Evolutionary conservation across 257 asterid genomes (phyloP).

Genomic region (Anisodus tanguticus): DNA sequence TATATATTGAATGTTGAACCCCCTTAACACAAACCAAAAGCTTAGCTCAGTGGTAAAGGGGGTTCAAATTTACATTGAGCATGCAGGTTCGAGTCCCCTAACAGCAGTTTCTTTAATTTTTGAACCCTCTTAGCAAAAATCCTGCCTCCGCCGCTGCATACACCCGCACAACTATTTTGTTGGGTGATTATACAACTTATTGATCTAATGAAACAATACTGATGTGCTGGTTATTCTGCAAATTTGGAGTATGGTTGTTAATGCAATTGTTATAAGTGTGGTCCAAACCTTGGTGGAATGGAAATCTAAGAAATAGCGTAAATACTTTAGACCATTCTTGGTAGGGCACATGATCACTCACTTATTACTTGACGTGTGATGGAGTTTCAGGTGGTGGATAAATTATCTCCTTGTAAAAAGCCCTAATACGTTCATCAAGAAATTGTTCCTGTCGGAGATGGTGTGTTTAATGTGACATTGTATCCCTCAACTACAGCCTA

Average conservation of each 20-base stretch:
- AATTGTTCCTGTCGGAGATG: slow-evolving; percentile 3
- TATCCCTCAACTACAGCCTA: neutral
- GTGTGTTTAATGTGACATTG: neutral
- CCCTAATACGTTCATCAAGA: neutral
- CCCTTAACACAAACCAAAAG: no score
- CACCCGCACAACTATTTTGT: neutral
- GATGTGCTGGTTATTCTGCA: neutral
- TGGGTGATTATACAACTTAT: neutral
- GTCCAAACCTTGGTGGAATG: neutral
- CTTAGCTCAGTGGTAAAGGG: no score
- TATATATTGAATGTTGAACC: no score
- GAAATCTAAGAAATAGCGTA: neutral
- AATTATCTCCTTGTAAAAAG: slow-evolving; percentile 1
- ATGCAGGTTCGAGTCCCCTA: no score
- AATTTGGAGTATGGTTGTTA: slow-evolving; percentile 14
- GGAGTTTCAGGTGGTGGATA: neutral
- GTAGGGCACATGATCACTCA: neutral
- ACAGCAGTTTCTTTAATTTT: no score
- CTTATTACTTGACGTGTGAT: slow-evolving; percentile 9
- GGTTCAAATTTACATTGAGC: no score
- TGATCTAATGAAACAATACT: neutral
- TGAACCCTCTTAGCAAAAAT: no score
- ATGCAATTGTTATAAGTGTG: slow-evolving; percentile 15
- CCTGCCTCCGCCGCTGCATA: neutral
- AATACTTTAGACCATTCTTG: slow-evolving; percentile 14